Percentiles rank a stretch among this genome's conserved stretches.
These are phyloP conservation scores for Sanghuangporus weigelae DNA, from an alignment of 1,284 basidiomycete species.

Conservation along the genomic window DNA sequence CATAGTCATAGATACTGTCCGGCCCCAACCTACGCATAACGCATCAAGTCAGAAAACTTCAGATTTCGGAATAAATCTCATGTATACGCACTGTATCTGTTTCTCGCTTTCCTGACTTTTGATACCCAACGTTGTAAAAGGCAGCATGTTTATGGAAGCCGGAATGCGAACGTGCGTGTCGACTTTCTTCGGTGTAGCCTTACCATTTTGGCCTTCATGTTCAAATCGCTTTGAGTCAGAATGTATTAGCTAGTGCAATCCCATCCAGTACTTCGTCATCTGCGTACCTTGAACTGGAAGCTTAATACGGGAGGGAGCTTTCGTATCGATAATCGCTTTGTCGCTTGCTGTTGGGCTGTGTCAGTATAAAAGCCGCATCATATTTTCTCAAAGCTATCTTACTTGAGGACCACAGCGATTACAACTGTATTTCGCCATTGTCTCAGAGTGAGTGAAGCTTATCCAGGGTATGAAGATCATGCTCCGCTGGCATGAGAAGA, in stretches of 20 bases:
- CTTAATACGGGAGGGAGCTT: conserved; percentile 88
- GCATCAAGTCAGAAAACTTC: neutral
- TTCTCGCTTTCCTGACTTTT: conserved; percentile 35
- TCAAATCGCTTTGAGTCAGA: conserved; percentile 73
- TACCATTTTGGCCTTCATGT: conserved; percentile 61
- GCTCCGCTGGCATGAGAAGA: neutral
- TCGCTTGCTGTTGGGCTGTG: conserved; percentile 51
- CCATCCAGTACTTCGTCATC: neutral
- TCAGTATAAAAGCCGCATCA: neutral
- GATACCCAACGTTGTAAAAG: conserved; percentile 69
- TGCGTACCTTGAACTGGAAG: conserved; percentile 89
- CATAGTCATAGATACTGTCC: conserved; percentile 79
- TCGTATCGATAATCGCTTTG: conserved; percentile 79
- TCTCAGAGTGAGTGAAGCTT: conserved; percentile 76
- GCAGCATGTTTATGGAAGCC: conserved; percentile 80
- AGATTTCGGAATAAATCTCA: neutral
- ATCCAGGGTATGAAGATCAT: no score
- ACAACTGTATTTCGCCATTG: conserved; percentile 66
- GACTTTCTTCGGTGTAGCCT: conserved; percentile 73
- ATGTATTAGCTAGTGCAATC: neutral
- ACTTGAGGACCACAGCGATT: conserved; percentile 48
- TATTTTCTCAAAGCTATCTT: neutral
- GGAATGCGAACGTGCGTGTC: conserved; percentile 84
- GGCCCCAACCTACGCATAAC: conserved; percentile 39
- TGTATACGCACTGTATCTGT: conserved; percentile 25